Evolutionary conservation across 2,329 filamentous ascomycete species (phyloP).

Genomic region (Fusarium veterinarium): DNA sequence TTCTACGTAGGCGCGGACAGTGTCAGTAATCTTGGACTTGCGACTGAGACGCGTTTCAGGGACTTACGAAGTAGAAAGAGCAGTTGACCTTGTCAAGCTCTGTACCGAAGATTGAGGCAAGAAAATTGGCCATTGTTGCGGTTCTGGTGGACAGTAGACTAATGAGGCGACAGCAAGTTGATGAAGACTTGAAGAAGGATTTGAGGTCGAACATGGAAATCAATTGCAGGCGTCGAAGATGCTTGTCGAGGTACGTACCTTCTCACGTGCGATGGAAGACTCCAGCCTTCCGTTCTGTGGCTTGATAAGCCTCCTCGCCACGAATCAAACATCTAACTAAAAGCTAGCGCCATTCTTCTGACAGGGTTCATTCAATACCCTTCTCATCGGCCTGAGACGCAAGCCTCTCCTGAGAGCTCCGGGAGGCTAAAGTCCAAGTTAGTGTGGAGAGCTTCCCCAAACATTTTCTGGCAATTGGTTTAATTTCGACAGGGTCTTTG

Average conservation of each 20-base stretch:
- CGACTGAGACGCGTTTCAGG: conserved; percentile 22
- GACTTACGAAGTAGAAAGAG: conserved; percentile 82
- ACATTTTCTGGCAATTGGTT: conserved; percentile 31
- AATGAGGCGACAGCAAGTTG: conserved; percentile 10
- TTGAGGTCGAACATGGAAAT: conserved; percentile 26
- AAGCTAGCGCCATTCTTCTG: conserved; percentile 12
- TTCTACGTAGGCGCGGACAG: conserved; percentile 71
- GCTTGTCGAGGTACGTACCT: conserved; percentile 29
- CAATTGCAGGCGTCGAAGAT: conserved; percentile 20
- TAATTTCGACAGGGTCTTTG: conserved; percentile 36
- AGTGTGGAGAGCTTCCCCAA: conserved; percentile 34
- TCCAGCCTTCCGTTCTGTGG: conserved; percentile 15
- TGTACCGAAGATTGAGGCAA: conserved; percentile 99
- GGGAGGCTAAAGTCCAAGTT: conserved; percentile 12
- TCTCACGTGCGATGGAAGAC: conserved; percentile 48
- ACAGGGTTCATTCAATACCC: not conserved
- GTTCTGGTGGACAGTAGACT: conserved; percentile 2
- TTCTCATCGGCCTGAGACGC: conserved; percentile 20
- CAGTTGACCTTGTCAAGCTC: conserved; percentile 99
- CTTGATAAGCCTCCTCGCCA: conserved; percentile 26
- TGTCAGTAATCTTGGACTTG: conserved; percentile 23
- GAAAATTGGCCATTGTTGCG: conserved; percentile 88
- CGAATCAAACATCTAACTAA: not conserved
- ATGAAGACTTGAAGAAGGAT: conserved; percentile 37
- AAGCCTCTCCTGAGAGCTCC: conserved; percentile 28